phyloP scores from a whole-genome alignment of 2,329 filamentous ascomycete species.

The Trichoderma koningiopsis region DNA sequence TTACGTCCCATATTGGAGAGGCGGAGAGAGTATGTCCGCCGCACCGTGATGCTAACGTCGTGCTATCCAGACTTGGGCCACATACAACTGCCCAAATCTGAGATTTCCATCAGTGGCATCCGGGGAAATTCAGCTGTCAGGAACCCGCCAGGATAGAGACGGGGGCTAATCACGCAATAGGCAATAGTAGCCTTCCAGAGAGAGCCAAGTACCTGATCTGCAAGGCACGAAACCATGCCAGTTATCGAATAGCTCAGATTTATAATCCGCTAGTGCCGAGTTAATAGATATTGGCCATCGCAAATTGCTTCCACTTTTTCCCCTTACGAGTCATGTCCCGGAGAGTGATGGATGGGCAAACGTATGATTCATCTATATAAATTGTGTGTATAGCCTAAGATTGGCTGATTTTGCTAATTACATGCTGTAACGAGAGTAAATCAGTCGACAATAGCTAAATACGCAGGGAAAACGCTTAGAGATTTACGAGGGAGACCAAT shows the following conservation, averaged over 20 bases:
- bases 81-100: not conserved
- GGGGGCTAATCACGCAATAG: not conserved
- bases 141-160: not conserved
- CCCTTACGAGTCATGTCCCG: too few relatives aligned
- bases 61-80: not conserved
- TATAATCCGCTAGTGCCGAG: not conserved
- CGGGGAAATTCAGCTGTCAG: not conserved
- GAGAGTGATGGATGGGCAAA: too few relatives aligned
- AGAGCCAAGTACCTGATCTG: not conserved
- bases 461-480: not conserved
- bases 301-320: too few relatives aligned
- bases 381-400: not conserved
- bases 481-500: too few relatives aligned
- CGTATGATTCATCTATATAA: too few relatives aligned
- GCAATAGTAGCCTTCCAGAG: not conserved
- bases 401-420: not conserved
- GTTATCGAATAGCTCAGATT: not conserved
- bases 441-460: not conserved
- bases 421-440: not conserved
- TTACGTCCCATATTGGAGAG: not conserved
- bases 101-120: not conserved
- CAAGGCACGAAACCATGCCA: not conserved
- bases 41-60: not conserved
- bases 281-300: too few relatives aligned
- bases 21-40: not conserved